These are phyloP conservation scores for Lolium perenne DNA, from an alignment of 176 grass and related monocot species.

Conservation along the genomic window DNA sequence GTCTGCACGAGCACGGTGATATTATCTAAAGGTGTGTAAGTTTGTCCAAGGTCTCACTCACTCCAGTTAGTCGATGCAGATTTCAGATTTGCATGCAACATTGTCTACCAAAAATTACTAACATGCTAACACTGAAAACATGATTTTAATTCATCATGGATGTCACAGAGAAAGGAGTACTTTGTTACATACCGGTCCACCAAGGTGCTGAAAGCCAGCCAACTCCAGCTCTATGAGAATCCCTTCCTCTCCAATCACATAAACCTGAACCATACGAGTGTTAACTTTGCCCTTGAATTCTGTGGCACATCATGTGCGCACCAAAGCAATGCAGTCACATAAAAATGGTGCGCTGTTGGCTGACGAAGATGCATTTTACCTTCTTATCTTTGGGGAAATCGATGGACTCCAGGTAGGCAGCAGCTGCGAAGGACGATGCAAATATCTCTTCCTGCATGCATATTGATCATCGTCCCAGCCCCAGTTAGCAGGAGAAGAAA, in stretches of 20 bases:
- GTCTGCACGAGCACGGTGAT: conserved; percentile 38
- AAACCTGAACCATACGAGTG: conserved; percentile 56
- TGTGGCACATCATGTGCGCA: not conserved
- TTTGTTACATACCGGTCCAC: conserved; percentile 72
- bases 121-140: not conserved
- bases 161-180: not conserved
- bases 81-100: not conserved
- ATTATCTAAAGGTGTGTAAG: conserved; percentile 8
- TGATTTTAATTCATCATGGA: not conserved
- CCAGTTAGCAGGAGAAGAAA: conserved; percentile 10
- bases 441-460: conserved; percentile 89
- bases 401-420: conserved; percentile 91
- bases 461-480: not conserved
- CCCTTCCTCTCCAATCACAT: conserved; percentile 97
- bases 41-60: not conserved
- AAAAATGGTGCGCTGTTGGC: not conserved
- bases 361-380: conserved; percentile 36
- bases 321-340: not conserved
- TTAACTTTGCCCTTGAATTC: not conserved
- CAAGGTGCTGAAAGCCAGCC: conserved; percentile 87
- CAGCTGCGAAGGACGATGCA: conserved; percentile 93
- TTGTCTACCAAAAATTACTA: not conserved
- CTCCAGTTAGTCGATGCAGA: not conserved
- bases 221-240: conserved; percentile 90
- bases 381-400: conserved; percentile 95